Conservation (phyloP, 164 flowering plant genomes). For the Aristolochia fimbriata region DNA sequence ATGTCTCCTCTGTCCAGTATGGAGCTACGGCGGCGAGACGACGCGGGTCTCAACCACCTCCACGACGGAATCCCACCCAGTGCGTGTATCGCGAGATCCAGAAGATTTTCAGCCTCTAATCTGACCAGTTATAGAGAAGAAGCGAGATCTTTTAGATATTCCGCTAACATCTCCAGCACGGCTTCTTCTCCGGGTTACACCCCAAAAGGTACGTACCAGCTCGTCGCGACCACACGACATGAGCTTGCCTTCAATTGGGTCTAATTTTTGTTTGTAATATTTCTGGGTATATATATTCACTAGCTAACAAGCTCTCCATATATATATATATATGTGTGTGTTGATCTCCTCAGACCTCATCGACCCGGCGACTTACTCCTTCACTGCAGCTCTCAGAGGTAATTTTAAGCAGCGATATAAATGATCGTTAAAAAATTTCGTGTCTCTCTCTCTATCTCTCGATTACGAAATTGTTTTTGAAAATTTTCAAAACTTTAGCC, state of each 20-base stretch:
- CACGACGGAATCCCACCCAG: too few species aligned
- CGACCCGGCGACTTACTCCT: constrained; percentile 76
- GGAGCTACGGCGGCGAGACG: too few species aligned
- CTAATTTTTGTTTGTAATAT: not conserved
- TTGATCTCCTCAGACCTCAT: constrained; percentile 43
- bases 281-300: constrained; percentile 14
- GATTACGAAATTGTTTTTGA: too few species aligned
- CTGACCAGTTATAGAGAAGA: constrained; percentile 62
- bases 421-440: too few species aligned
- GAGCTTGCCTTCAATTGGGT: not conserved
- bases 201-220: constrained; percentile 39
- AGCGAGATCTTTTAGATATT: constrained; percentile 40
- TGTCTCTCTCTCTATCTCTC: too few species aligned
- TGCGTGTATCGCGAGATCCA: constrained; percentile 32
- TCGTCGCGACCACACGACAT: not conserved
- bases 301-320: constrained; percentile 64
- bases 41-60: too few species aligned
- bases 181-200: constrained; percentile 87
- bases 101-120: constrained; percentile 65
- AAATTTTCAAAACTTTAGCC: too few species aligned
- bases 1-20: too few species aligned
- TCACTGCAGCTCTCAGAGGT: constrained; percentile 78
- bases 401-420: constrained; percentile 13
- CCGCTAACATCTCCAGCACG: constrained; percentile 70
- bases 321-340: constrained; percentile 24